Evolutionary conservation across 208 protist genomes (phyloP).

Genomic region (Trypanosomatidae sp.): DNA sequence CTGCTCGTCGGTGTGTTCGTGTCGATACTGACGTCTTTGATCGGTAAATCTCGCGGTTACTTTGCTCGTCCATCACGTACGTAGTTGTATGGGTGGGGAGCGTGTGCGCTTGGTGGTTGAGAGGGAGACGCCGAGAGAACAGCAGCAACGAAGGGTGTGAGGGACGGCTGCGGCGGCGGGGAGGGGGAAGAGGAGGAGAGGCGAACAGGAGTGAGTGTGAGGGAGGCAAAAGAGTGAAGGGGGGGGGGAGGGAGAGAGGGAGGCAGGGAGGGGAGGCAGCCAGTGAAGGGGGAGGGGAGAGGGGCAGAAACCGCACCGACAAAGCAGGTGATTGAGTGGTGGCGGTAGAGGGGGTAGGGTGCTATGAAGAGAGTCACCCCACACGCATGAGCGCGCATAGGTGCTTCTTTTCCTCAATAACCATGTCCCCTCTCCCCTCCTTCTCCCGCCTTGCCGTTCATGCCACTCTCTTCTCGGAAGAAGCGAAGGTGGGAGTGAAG

Average conservation of each 20-base stretch:
- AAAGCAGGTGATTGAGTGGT: neutral
- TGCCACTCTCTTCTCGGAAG: too few species aligned
- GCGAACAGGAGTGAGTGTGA: neutral
- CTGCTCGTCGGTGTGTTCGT: neutral
- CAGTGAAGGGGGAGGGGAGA: neutral
- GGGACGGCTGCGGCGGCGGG: too few species aligned
- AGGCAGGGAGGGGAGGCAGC: neutral
- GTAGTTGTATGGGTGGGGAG: neutral
- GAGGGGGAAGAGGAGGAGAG: too few species aligned
- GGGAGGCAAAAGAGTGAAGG: neutral
- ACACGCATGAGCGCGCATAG: neutral
- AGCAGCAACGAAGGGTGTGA: too few species aligned
- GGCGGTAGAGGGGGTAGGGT: neutral
- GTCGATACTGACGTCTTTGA: neutral
- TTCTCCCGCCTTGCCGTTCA: neutral
- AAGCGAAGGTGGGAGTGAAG: too few species aligned
- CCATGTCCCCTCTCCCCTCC: neutral
- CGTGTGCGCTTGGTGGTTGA: neutral
- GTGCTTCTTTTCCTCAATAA: neutral
- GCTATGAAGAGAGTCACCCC: neutral
- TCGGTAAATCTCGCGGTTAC: neutral
- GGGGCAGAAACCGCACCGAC: neutral
- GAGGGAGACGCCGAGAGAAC: too few species aligned
- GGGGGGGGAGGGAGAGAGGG: too few species aligned
- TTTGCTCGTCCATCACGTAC: neutral